phyloP scores from a whole-genome alignment of 2,329 filamentous ascomycete genomes.

The Penicillium olsonii region DNA sequence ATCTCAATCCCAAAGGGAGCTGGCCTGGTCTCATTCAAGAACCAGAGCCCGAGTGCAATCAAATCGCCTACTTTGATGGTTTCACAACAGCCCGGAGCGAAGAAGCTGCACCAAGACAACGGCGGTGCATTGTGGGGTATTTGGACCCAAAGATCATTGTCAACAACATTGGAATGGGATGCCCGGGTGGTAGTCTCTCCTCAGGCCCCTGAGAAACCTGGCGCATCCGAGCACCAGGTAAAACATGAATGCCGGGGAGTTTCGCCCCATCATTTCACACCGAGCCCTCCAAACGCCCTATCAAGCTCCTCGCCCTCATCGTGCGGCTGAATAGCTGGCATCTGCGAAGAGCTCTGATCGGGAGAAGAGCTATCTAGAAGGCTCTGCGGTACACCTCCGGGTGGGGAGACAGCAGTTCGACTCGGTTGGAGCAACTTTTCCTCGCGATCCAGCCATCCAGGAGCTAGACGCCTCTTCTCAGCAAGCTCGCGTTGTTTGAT shows the following conservation, averaged over 20 bases:
- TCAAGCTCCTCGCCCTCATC: conserved; percentile 56
- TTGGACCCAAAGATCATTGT: not conserved
- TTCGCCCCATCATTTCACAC: conserved; percentile 40
- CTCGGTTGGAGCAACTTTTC: conserved; percentile 61
- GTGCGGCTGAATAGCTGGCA: conserved; percentile 44
- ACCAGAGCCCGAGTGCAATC: not conserved
- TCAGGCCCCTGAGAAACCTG: no score
- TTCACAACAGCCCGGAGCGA: not conserved
- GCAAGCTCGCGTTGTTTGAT: conserved; percentile 60
- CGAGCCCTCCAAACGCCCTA: conserved; percentile 54
- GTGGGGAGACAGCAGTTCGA: conserved; percentile 17
- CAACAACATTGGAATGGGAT: no score
- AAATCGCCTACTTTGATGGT: not conserved
- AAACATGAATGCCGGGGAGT: no score
- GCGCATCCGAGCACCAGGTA: no score
- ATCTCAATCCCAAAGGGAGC: no score
- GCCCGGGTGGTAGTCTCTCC: no score
- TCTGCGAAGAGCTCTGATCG: conserved; percentile 32
- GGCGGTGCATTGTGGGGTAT: not conserved
- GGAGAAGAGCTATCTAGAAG: conserved; percentile 41
- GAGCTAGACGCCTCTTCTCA: conserved; percentile 64
- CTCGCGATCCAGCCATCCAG: conserved; percentile 65
- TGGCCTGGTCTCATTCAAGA: not conserved
- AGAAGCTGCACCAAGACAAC: not conserved
- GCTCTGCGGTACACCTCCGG: conserved; percentile 27